phyloP scores from a whole-genome alignment of 768 basidiomycete species.

The Agrocybe praecox region DNA sequence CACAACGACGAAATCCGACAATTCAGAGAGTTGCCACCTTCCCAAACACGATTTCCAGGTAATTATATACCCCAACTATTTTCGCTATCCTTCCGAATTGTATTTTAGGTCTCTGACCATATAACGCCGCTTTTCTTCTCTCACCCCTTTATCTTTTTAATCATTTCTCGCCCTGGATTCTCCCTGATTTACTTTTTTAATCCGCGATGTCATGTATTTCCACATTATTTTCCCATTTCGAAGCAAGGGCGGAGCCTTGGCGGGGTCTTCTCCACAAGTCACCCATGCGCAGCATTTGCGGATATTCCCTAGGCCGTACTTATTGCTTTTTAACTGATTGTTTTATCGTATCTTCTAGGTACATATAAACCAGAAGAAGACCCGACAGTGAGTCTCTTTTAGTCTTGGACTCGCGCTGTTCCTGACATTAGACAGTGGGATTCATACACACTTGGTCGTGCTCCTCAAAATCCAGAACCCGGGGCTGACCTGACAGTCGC shows the following conservation, averaged over 20 bases:
- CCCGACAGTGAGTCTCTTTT: slow-evolving; percentile 60
- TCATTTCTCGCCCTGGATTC: slow-evolving; percentile 22
- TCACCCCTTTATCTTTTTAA: slow-evolving; percentile 20
- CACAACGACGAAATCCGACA: slow-evolving; percentile 95
- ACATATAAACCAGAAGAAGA: slow-evolving; percentile 85
- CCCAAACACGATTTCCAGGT: slow-evolving; percentile 70
- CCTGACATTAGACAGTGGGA: slow-evolving; percentile 54
- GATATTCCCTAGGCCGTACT: slow-evolving; percentile 12
- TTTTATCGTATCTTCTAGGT: slow-evolving; percentile 42
- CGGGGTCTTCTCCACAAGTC: slow-evolving; percentile 11
- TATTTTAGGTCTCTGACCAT: slow-evolving; percentile 26
- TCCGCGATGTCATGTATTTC: slow-evolving; percentile 22
- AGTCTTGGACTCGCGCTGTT: slow-evolving; percentile 23
- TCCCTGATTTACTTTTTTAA: slow-evolving; percentile 21
- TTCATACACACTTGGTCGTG: slow-evolving; percentile 77
- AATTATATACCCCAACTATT: slow-evolving; percentile 25
- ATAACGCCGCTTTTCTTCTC: slow-evolving; percentile 21
- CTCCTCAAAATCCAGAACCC: slow-evolving; percentile 59
- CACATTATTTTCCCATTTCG: slow-evolving; percentile 21
- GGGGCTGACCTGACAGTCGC: slow-evolving; percentile 68
- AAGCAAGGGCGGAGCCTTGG: slow-evolving; percentile 16
- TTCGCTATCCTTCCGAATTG: slow-evolving; percentile 16
- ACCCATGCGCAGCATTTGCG: slow-evolving; percentile 14
- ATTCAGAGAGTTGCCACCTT: slow-evolving; percentile 81
- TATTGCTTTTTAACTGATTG: slow-evolving; percentile 17